Evolutionary conservation across 257 asterid genomes (phyloP).

Genomic region (Ophiorrhiza pumila): DNA sequence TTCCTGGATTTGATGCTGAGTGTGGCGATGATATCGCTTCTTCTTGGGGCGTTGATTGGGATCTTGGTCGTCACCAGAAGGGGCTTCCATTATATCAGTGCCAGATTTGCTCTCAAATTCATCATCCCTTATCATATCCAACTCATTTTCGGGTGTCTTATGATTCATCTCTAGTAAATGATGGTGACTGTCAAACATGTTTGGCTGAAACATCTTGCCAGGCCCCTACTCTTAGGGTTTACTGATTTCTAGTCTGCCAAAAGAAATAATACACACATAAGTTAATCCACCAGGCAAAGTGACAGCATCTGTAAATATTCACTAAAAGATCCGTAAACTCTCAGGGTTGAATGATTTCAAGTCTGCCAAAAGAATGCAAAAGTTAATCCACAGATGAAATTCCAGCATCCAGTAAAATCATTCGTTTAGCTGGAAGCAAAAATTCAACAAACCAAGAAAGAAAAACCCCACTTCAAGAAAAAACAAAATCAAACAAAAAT

Average conservation of each 20-base stretch:
- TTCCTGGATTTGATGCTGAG: conserved; percentile 71
- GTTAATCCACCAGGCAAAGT: neutral
- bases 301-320: no score
- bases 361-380: neutral
- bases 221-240: neutral
- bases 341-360: no score
- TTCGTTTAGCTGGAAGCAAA: no score
- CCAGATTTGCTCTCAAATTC: conserved; percentile 68
- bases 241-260: conserved; percentile 9
- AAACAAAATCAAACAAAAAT: neutral
- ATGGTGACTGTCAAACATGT: conserved; percentile 59
- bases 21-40: conserved; percentile 80
- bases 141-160: conserved; percentile 49
- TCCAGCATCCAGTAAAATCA: neutral
- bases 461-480: neutral
- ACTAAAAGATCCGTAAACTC: no score
- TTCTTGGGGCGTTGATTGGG: conserved; percentile 62
- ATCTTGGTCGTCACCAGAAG: conserved; percentile 70
- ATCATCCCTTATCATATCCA: conserved; percentile 58
- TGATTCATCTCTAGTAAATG: conserved; percentile 56
- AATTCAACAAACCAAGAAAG: neutral
- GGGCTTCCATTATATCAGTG: conserved; percentile 60
- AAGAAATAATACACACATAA: neutral
- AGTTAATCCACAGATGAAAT: neutral
- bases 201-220: conserved; percentile 62